These are phyloP conservation scores for Syzygium aromaticum DNA, from an alignment of 345 rosid genomes.

Conservation along the genomic window DNA sequence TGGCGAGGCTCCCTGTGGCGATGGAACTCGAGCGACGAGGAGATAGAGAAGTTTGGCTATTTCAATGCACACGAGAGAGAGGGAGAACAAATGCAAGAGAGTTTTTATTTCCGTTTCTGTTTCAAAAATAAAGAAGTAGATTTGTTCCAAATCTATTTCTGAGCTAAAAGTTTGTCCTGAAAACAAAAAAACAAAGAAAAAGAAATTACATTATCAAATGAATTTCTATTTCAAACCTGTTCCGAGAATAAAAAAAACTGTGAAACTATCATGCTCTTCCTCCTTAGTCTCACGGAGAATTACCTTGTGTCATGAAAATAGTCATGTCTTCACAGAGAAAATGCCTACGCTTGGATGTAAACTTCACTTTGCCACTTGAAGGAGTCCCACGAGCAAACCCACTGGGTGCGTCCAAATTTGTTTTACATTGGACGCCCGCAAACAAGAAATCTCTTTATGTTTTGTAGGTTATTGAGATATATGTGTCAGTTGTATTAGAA, in stretches of 20 bases:
- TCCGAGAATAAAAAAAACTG: too few species aligned
- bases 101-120: too few species aligned
- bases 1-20: background rate
- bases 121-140: too few species aligned
- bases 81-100: background rate
- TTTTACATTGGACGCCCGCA: background rate
- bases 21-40: background rate
- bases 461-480: background rate
- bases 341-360: too few species aligned
- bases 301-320: too few species aligned
- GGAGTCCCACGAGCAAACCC: background rate
- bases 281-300: background rate
- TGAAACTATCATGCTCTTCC: background rate
- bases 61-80: background rate
- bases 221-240: too few species aligned
- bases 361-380: background rate
- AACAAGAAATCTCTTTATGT: background rate
- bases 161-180: too few species aligned
- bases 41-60: background rate
- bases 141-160: too few species aligned
- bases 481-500: background rate
- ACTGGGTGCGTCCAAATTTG: background rate
- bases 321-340: too few species aligned
- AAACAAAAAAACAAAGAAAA: too few species aligned
- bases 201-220: too few species aligned